Conservation (phyloP, 75 land plant genomes). For the Ceratopteris richardii region DNA sequence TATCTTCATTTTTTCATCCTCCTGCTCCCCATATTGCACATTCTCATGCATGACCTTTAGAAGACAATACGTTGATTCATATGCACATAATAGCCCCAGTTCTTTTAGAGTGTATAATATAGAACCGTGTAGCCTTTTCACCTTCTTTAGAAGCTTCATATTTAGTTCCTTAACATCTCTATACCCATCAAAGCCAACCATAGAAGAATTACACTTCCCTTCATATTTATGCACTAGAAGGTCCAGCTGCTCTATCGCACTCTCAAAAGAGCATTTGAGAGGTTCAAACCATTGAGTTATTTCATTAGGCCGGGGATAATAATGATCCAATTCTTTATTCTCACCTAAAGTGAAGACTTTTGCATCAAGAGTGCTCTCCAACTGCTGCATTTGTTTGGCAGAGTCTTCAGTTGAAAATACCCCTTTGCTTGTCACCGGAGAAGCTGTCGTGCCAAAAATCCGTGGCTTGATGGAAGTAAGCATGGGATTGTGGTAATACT, state of each 20-base stretch:
- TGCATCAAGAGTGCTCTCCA: conserved; percentile 54
- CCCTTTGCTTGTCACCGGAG: conserved; percentile 68
- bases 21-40: conserved; percentile 2
- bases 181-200: conserved; percentile 4
- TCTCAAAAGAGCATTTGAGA: not conserved
- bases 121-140: conserved; percentile 37
- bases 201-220: conserved; percentile 10
- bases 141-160: conserved; percentile 26
- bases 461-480: conserved; percentile 32
- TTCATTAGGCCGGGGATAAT: conserved; percentile 52
- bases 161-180: conserved; percentile 37
- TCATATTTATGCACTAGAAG: conserved; percentile 42
- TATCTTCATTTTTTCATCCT: conserved; percentile 2
- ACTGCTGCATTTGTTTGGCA: conserved; percentile 42
- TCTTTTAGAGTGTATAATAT: conserved; percentile 59
- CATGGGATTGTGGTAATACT: conserved; percentile 40
- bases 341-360: conserved; percentile 57
- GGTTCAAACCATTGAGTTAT: conserved; percentile 28
- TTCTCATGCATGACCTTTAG: too few relatives aligned
- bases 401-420: conserved; percentile 45
- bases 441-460: conserved; percentile 88
- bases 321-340: conserved; percentile 46
- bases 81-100: conserved; percentile 67
- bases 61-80: conserved; percentile 21
- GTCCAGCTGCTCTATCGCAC: conserved; percentile 33